Evolutionary conservation across 306 rosid genomes (phyloP).

Genomic region (Rosa lucieae): DNA sequence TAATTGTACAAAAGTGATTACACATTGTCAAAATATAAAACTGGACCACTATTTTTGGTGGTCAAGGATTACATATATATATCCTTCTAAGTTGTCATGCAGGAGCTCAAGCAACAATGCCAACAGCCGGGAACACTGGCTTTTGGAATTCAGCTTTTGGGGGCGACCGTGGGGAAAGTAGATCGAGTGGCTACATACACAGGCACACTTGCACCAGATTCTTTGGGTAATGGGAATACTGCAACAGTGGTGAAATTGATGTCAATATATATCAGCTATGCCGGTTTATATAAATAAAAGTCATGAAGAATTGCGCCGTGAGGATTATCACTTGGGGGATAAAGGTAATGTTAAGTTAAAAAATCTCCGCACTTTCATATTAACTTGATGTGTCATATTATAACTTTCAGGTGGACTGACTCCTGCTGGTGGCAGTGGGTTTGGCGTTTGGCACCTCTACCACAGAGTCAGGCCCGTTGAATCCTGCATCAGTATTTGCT

Average conservation of each 20-base stretch:
- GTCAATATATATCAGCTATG: slow-evolving; percentile 96
- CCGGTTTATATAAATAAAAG: slow-evolving; percentile 78
- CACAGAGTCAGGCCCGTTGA: slow-evolving; percentile 51
- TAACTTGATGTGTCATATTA: background rate
- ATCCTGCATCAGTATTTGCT: slow-evolving; percentile 49
- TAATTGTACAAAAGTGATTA: background rate
- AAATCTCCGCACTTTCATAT: background rate
- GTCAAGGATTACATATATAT: background rate
- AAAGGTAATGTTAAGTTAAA: slow-evolving; percentile 46
- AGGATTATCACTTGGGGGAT: slow-evolving; percentile 90
- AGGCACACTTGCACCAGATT: slow-evolving; percentile 67
- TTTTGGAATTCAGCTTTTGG: slow-evolving; percentile 75
- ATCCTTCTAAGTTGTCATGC: slow-evolving; percentile 18
- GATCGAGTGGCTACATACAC: slow-evolving; percentile 56
- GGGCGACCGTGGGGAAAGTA: slow-evolving; percentile 77
- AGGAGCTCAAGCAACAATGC: slow-evolving; percentile 70
- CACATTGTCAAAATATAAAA: background rate
- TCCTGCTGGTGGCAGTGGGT: slow-evolving; percentile 55
- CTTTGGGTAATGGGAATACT: slow-evolving; percentile 40
- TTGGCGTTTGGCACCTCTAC: slow-evolving; percentile 56
- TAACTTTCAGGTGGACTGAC: slow-evolving; percentile 67
- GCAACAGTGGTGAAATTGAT: slow-evolving; percentile 56
- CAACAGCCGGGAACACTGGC: slow-evolving; percentile 54
- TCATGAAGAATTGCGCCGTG: slow-evolving; percentile 94
- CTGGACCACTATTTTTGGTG: background rate